Evolutionary conservation across 129 eudicot genomes (phyloP), one percentile per base, ranked within the genome.

Genomic region (Flaveria trinervia): DNA sequence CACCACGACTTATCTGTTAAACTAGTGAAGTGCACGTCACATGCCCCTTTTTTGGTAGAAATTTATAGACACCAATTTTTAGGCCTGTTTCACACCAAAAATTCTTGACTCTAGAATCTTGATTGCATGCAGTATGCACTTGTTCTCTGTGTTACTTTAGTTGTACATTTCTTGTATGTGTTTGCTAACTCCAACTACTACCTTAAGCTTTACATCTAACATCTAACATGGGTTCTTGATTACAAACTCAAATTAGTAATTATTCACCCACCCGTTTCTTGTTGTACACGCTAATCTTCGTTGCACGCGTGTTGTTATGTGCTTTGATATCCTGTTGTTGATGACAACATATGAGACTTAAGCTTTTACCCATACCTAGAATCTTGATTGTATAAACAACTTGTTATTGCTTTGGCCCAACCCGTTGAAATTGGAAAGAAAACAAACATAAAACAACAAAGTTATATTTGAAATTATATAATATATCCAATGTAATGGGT

Each of bases 401-500:
- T 36, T 36, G 41, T 36, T 36, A 36, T 36, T 36, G 7, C 41
- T 36, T 36, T 36, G 41, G 41, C 41, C 41, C 12, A 10, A 71
- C 65, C 48, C 36, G 72, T 36, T 79, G 56, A 79, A 46, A 48
- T 15, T 39, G 72, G 82, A 71, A 71, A 71, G 44, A 72, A 62
- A 64, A 62, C 66, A 65, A 62, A 61, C 65, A 71, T 71, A 8
- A 18, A 71, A 46, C 49, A 71, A 44, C 56, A 65, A 73, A 79
- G 59, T 65, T 43, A 52, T 72, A 39, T 43, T 54, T 51, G 46
- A 30, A 65, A 18, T 28, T 64, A 20, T 70, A 26, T 18, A 36
- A 36, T 36, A 36, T 48, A 41, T 54, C 64, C 64, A 28, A 70
- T 64, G 72, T 62, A 64, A 71, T 64, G 78, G 73, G 78, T 20